Evolutionary conservation across 495 filamentous ascomycete genomes (phyloP), one percentile per base, ranked within the genome.

Genomic region (Penicillium egyptiacum): DNA sequence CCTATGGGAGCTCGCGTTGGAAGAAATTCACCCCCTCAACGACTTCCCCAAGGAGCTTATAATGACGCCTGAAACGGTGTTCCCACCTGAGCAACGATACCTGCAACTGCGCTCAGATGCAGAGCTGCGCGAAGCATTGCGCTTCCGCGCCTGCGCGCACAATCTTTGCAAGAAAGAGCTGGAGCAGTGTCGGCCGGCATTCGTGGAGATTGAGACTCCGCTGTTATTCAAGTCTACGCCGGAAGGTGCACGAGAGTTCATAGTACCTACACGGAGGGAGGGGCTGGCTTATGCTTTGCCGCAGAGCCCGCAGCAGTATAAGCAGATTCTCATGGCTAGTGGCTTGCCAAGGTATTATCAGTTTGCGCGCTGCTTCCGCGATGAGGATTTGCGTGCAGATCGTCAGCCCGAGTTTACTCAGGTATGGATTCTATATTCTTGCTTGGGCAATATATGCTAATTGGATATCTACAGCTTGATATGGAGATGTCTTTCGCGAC

Each of bases 401-500:
- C 80, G 94, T 57, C 94, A 98, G 68, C 94, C 94, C 4, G 94
- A 98, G 65, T 98, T 98, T 66, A 96, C 94, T 10, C 94, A 98
- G 80, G 88, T 89, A 77, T 61, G 67, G 26, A 46, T 14, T 14
- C 28, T 5, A 11, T 50, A 23, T 17, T 42, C n/a, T n/a, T n/a
- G n/a, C n/a, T n/a, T 25, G 16, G 20, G 14, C 20, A 2, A 3
- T 14, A 16, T 19, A 17, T 56, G 39, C 47, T 64, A 10, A 65
- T 55, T 35, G 26, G 14, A 31, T 42, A 5, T 45, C 0, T 23
- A 10, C 60, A 92, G 88, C 82, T 98, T 37, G 94, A 98, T 81
- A 56, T 98, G 33, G 94, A 98, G 70, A 91, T 96, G 86, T 81
- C 87, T 5, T 98, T 95, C 68, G 86, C 87, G 0, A 83, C 73